A percentile compares a stretch with the other conserved stretches of the same genome.
Evolutionary conservation across 2,329 filamentous ascomycete species (phyloP).

Genomic region (Botrytis galanthina): DNA sequence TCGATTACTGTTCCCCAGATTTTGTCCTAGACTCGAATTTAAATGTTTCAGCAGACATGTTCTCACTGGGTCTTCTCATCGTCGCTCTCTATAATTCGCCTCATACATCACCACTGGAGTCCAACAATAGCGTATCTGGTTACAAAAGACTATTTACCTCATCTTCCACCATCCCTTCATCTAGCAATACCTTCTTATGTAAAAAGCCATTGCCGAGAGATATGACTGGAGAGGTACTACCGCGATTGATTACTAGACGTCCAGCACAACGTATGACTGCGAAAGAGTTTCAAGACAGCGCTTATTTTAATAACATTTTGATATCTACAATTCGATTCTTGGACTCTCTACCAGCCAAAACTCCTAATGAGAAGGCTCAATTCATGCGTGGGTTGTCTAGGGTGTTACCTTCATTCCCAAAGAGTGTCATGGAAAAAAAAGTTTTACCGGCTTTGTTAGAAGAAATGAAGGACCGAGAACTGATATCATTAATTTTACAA

Average conservation of each 20-base stretch:
- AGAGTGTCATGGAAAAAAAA: slow-evolving; percentile 92
- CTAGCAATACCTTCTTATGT: slow-evolving; percentile 80
- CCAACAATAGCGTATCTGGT: slow-evolving; percentile 73
- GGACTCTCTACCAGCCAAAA: slow-evolving; percentile 88
- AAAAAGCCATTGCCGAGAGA: slow-evolving; percentile 78
- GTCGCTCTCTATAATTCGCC: slow-evolving; percentile 93
- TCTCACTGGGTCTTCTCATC: slow-evolving; percentile 85
- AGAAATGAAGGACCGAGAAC: slow-evolving; percentile 87
- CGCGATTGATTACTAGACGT: slow-evolving; percentile 79
- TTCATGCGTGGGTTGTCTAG: slow-evolving; percentile 87
- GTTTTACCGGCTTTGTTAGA: slow-evolving; percentile 84
- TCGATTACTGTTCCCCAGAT: slow-evolving; percentile 93
- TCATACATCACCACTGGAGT: slow-evolving; percentile 80
- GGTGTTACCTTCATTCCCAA: slow-evolving; percentile 88
- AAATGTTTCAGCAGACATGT: slow-evolving; percentile 83
- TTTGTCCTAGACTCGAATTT: slow-evolving; percentile 90
- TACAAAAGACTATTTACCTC: slow-evolving; percentile 84
- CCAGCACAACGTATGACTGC: slow-evolving; percentile 86
- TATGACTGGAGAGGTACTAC: slow-evolving; percentile 71
- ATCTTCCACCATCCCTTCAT: slow-evolving; percentile 73
- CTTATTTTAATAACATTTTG: slow-evolving; percentile 95
- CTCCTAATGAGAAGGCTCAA: slow-evolving; percentile 81
- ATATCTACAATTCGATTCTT: slow-evolving; percentile 96
- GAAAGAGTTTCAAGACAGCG: slow-evolving; percentile 88
- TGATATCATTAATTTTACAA: slow-evolving; percentile 80